A percentile compares a stretch with the other conserved stretches of the same genome.
These are phyloP conservation scores for Xylaria sp. DNA, from an alignment of 2,329 filamentous ascomycete genomes.

Conservation along the genomic window DNA sequence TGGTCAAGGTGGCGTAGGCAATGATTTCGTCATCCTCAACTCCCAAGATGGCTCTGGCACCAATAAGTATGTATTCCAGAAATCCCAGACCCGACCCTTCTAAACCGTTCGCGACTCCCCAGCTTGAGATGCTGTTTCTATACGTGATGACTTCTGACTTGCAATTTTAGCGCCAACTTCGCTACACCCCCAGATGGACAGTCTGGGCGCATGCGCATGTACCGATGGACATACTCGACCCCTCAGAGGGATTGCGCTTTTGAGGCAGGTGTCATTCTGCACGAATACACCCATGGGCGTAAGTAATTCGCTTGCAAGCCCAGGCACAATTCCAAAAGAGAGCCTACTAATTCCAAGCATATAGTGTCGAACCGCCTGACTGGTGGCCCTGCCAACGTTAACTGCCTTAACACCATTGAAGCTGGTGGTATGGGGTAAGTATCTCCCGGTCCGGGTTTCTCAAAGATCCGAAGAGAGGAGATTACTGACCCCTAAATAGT, in stretches of 20 bases:
- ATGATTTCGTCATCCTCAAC: slow-evolving; percentile 61
- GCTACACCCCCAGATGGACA: slow-evolving; percentile 57
- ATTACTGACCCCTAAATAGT: slow-evolving; percentile 26
- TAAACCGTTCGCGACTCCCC: no score
- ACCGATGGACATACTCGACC: slow-evolving; percentile 56
- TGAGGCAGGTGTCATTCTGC: slow-evolving; percentile 64
- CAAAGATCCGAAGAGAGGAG: no score
- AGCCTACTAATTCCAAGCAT: neutral
- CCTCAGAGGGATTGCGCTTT: slow-evolving; percentile 61
- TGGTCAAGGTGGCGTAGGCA: slow-evolving; percentile 55
- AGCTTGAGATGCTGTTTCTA: neutral
- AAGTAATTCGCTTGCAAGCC: slow-evolving; percentile 29
- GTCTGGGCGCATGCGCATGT: slow-evolving; percentile 63
- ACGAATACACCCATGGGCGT: slow-evolving; percentile 62
- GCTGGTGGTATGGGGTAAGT: slow-evolving; percentile 51
- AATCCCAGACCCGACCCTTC: neutral
- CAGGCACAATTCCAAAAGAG: neutral
- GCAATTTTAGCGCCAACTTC: slow-evolving; percentile 44
- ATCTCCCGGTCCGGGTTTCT: neutral
- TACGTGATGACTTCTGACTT: neutral
- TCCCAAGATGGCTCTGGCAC: slow-evolving; percentile 60
- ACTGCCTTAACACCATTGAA: slow-evolving; percentile 50
- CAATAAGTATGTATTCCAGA: slow-evolving; percentile 50
- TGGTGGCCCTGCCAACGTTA: slow-evolving; percentile 60
- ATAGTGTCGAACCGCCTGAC: slow-evolving; percentile 62